phyloP scores from a whole-genome alignment of 495 filamentous ascomycete species.

The Penicillium soppii region DNA sequence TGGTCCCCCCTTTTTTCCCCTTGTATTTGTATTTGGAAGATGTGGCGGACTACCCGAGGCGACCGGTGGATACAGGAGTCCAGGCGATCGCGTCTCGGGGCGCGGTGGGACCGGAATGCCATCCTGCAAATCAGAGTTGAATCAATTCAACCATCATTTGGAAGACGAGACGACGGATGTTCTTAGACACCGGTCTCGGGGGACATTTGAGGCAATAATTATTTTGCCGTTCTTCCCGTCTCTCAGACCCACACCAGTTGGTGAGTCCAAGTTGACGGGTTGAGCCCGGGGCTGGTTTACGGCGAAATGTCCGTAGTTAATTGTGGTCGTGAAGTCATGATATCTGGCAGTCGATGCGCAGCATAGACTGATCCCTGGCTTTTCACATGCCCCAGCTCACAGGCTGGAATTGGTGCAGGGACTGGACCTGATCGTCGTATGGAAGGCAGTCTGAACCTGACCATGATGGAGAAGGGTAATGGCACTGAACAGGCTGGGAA shows the following conservation, averaged over 20 bases:
- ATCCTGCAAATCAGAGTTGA: background rate
- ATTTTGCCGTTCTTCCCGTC: background rate
- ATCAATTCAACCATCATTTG: background rate
- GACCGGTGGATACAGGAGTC: background rate
- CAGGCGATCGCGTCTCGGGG: background rate
- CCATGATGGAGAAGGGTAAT: constrained; percentile 46
- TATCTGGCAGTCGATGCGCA: background rate
- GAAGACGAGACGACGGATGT: background rate
- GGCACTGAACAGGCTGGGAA: constrained; percentile 34
- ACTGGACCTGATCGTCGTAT: constrained; percentile 40
- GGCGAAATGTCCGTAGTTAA: background rate
- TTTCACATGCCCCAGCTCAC: constrained; percentile 32
- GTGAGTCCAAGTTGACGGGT: background rate
- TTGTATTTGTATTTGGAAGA: background rate
- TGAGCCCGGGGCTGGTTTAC: background rate
- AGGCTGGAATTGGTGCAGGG: constrained; percentile 28
- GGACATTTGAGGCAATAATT: background rate
- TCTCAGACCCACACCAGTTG: background rate
- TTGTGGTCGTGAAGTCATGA: background rate
- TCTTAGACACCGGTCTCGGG: constrained; percentile 2
- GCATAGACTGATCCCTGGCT: background rate
- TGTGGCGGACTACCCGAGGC: background rate
- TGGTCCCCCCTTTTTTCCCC: background rate
- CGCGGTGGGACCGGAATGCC: background rate
- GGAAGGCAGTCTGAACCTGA: constrained; percentile 34